Evolutionary conservation across 2,329 filamentous ascomycete species (phyloP).

Genomic region (Pseudonectria buxi): DNA sequence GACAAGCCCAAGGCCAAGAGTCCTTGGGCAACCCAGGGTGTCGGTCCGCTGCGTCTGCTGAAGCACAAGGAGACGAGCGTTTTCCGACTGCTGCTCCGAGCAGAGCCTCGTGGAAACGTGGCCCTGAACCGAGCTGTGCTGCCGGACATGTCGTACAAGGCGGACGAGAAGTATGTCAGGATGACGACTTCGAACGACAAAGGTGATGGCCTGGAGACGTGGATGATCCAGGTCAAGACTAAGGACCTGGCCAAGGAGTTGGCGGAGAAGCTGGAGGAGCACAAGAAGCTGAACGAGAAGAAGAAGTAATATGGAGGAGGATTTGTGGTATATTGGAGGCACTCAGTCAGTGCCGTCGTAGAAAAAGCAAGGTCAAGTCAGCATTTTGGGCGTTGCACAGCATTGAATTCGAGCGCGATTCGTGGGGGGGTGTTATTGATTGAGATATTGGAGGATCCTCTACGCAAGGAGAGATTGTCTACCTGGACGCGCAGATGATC

Average conservation of each 20-base stretch:
- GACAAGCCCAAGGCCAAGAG: conserved; percentile 43
- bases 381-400: conserved; percentile 19
- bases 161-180: conserved; percentile 54
- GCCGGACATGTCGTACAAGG: conserved; percentile 55
- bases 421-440: background rate
- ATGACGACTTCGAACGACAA: conserved; percentile 50
- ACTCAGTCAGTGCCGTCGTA: conserved; percentile 16
- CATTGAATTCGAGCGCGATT: conserved; percentile 2
- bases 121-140: conserved; percentile 65
- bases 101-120: conserved; percentile 68
- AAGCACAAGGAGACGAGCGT: conserved; percentile 64
- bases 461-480: conserved; percentile 14
- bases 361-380: conserved; percentile 19
- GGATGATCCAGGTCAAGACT: conserved; percentile 66
- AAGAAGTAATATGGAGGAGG: conserved; percentile 31
- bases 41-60: conserved; percentile 65
- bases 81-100: conserved; percentile 63
- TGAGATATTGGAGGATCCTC: conserved; percentile 3
- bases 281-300: conserved; percentile 52
- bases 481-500: conserved; percentile 8
- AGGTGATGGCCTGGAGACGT: conserved; percentile 57
- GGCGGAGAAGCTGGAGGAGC: conserved; percentile 42
- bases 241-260: conserved; percentile 49
- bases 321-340: conserved; percentile 19
- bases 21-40: conserved; percentile 62